Percentiles rank a stretch among this genome's conserved stretches.
phyloP scores from a whole-genome alignment of 371 early-diverging fungal genomes.

The Conidiobolus incongruus region DNA sequence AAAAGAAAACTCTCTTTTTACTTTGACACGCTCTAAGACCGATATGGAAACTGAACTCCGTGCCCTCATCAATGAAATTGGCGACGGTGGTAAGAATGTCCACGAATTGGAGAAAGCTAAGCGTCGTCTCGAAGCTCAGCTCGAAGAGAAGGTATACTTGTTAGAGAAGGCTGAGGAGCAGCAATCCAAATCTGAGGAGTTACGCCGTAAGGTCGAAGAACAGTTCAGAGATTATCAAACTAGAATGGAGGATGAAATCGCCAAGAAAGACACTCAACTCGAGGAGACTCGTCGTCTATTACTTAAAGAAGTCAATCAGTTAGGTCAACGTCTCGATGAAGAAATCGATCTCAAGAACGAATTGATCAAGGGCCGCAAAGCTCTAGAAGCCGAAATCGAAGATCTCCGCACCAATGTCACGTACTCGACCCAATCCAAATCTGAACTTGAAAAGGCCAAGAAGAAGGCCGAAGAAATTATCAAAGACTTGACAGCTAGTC shows the following conservation, averaged over 20 bases:
- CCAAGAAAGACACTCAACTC: conserved; percentile 32
- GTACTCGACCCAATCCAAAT: conserved; percentile 27
- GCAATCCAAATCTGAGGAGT: conserved; percentile 32
- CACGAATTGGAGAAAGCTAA: conserved; percentile 48
- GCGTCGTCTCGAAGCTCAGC: conserved; percentile 25
- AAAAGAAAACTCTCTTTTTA: conserved; percentile 18
- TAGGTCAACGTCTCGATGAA: conserved; percentile 50
- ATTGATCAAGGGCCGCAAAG: conserved; percentile 24
- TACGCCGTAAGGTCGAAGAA: conserved; percentile 28
- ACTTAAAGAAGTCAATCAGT: conserved; percentile 44
- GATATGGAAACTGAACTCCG: conserved; percentile 48
- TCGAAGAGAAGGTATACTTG: conserved; percentile 29
- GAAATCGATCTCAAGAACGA: conserved; percentile 25
- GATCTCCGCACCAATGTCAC: conserved; percentile 26
- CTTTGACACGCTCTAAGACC: conserved; percentile 28
- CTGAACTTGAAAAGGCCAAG: conserved; percentile 41
- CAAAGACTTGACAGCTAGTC: conserved; percentile 27
- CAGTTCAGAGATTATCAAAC: conserved; percentile 37
- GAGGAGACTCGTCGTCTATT: conserved; percentile 53
- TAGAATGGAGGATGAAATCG: conserved; percentile 32
- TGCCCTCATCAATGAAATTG: conserved; percentile 49
- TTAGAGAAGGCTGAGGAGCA: conserved; percentile 32
- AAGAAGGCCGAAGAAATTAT: conserved; percentile 26
- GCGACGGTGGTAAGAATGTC: conserved; percentile 45
- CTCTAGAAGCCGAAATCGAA: conserved; percentile 32